phyloP scores from a whole-genome alignment of 139 green algal genomes.

The Choricystis sp. region DNA sequence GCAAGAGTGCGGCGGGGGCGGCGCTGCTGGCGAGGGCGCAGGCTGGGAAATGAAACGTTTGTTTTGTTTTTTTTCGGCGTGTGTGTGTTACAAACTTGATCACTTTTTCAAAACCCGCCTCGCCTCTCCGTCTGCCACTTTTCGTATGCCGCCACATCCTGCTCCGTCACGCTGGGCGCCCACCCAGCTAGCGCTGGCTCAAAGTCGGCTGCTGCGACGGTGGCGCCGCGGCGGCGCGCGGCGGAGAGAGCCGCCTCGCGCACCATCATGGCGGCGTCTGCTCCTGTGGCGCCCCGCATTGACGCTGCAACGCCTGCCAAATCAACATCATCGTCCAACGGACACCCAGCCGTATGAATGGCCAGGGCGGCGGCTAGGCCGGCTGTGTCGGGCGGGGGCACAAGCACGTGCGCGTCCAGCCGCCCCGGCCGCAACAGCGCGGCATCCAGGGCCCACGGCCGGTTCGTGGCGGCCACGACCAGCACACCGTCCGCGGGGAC shows the following conservation, averaged over 20 bases:
- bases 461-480: slow-evolving; percentile 70
- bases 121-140: not conserved
- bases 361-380: slow-evolving; percentile 24
- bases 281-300: slow-evolving; percentile 38
- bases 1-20: slow-evolving; percentile 3
- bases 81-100: not conserved
- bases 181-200: no score
- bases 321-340: slow-evolving; percentile 59
- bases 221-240: no score
- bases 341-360: slow-evolving; percentile 38
- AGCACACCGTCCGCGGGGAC: slow-evolving; percentile 50
- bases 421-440: slow-evolving; percentile 67
- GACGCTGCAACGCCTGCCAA: slow-evolving; percentile 23
- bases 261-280: not conserved
- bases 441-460: slow-evolving; percentile 46
- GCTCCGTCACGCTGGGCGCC: not conserved
- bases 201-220: not conserved
- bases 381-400: slow-evolving; percentile 65
- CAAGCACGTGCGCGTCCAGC: slow-evolving; percentile 67
- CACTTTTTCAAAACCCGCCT: not conserved
- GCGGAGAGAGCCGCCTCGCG: not conserved
- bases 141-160: not conserved
- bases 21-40: not conserved
- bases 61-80: no score
- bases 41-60: no score